Evolutionary conservation across 768 basidiomycete genomes (phyloP).

Genomic region (Kwoniella sp.): DNA sequence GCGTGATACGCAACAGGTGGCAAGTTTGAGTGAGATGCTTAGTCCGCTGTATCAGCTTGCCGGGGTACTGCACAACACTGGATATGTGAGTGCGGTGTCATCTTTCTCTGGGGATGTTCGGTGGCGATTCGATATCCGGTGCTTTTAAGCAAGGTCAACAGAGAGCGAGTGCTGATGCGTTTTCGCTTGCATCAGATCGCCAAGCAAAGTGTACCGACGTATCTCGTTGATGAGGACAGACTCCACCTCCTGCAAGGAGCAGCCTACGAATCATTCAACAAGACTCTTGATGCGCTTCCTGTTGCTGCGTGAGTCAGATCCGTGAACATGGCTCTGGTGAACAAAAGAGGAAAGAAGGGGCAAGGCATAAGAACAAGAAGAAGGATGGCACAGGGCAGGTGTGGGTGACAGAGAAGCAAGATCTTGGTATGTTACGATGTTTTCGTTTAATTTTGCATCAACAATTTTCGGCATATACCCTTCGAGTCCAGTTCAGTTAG

Average conservation of each 20-base stretch:
- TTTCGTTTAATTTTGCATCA: neutral
- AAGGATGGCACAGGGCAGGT: too few relatives aligned
- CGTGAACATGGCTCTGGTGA: too few relatives aligned
- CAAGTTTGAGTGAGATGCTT: conserved; percentile 47
- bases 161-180: neutral
- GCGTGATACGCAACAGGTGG: conserved; percentile 41
- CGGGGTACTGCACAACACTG: conserved; percentile 26
- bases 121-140: neutral
- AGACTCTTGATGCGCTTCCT: conserved; percentile 26
- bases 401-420: neutral
- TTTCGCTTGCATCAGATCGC: conserved; percentile 30
- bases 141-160: too few relatives aligned
- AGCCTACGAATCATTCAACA: conserved; percentile 42
- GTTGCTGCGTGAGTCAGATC: conserved; percentile 3
- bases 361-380: neutral
- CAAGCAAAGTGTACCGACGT: conserved; percentile 26
- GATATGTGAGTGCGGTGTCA: conserved; percentile 28
- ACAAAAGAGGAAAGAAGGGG: too few relatives aligned
- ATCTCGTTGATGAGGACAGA: conserved; percentile 49
- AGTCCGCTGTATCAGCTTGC: conserved; percentile 41
- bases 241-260: conserved; percentile 47
- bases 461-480: too few relatives aligned
- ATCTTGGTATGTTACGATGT: neutral
- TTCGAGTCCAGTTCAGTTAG: neutral
- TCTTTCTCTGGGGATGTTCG: too few relatives aligned